These are phyloP conservation scores for Pseudozyma tsukubaensis DNA, from an alignment of 1,284 basidiomycete species.

Conservation along the genomic window DNA sequence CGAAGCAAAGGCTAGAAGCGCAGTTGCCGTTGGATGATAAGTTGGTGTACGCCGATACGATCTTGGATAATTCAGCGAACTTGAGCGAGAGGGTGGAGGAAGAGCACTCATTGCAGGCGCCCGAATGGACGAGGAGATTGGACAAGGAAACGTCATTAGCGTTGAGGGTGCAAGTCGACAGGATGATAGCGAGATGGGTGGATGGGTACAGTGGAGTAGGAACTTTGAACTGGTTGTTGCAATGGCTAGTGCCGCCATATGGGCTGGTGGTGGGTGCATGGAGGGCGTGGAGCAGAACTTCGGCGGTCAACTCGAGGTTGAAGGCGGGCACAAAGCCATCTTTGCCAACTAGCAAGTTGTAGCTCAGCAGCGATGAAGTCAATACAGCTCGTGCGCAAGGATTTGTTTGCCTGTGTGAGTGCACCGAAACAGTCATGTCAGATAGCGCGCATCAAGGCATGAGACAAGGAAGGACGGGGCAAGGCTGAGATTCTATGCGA, in stretches of 20 bases:
- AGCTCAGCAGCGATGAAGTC: neutral
- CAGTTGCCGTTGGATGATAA: slow-evolving; percentile 86
- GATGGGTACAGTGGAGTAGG: slow-evolving; percentile 70
- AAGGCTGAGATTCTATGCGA: neutral
- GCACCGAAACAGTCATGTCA: neutral
- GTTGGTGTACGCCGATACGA: slow-evolving; percentile 82
- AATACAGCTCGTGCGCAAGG: neutral
- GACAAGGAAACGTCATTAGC: slow-evolving; percentile 32
- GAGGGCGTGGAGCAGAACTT: slow-evolving; percentile 36
- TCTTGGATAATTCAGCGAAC: slow-evolving; percentile 89
- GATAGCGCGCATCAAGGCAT: neutral
- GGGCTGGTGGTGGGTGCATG: slow-evolving; percentile 71
- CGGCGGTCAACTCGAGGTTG: slow-evolving; percentile 29
- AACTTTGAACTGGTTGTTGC: slow-evolving; percentile 76
- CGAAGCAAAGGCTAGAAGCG: slow-evolving; percentile 79
- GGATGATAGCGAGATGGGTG: slow-evolving; percentile 75
- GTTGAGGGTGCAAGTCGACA: slow-evolving; percentile 75
- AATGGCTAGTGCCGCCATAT: slow-evolving; percentile 83
- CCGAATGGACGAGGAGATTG: slow-evolving; percentile 23
- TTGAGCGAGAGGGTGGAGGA: slow-evolving; percentile 48
- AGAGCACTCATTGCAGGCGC: slow-evolving; percentile 6
- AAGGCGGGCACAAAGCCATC: slow-evolving; percentile 10
- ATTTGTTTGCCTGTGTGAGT: neutral
- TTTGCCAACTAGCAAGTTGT: slow-evolving; percentile 33
- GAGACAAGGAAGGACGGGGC: neutral